Percentiles rank a stretch among this genome's conserved stretches.
phyloP scores from a whole-genome alignment of 2,329 filamentous ascomycete genomes.

The Penicillium nordicum region DNA sequence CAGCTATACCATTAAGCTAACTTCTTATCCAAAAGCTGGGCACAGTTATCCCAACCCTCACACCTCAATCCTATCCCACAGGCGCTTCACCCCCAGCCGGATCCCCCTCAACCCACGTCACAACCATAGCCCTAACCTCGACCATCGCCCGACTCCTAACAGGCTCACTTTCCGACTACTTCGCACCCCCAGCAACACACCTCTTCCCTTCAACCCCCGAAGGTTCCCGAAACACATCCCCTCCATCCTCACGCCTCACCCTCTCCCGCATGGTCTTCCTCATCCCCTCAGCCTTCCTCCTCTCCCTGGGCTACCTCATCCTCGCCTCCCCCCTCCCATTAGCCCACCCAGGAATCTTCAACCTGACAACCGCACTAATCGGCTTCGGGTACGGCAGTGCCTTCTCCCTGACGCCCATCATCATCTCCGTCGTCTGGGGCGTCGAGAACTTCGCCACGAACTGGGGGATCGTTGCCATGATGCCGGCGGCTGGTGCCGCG shows the following conservation, averaged over 20 bases:
- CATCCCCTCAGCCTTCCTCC: slow-evolving; percentile 67
- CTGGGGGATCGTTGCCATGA: slow-evolving; percentile 91
- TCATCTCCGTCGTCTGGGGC: slow-evolving; percentile 96
- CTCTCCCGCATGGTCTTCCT: slow-evolving; percentile 79
- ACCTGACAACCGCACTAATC: slow-evolving; percentile 77
- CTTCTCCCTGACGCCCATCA: slow-evolving; percentile 84
- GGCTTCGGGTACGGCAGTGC: slow-evolving; percentile 90
- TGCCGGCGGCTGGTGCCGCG: slow-evolving; percentile 81
- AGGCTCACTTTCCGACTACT: slow-evolving; percentile 80
- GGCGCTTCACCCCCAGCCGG: slow-evolving; percentile 52
- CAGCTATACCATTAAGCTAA: background rate
- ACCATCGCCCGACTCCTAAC: slow-evolving; percentile 88
- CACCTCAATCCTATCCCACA: slow-evolving; percentile 57
- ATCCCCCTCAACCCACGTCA: slow-evolving; percentile 78
- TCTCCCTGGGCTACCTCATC: slow-evolving; percentile 72
- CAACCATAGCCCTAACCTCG: slow-evolving; percentile 83
- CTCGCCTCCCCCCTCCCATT: slow-evolving; percentile 77
- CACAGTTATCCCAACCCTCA: slow-evolving; percentile 84
- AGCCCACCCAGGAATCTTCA: slow-evolving; percentile 76
- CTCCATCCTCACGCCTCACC: slow-evolving; percentile 43
- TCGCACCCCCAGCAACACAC: slow-evolving; percentile 67
- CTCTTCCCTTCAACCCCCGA: slow-evolving; percentile 52
- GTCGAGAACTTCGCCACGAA: slow-evolving; percentile 98
- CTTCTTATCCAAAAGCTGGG: slow-evolving; percentile 54
- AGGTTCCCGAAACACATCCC: slow-evolving; percentile 40